Evolutionary conservation across 2,329 filamentous ascomycete species (phyloP).

Genomic region (Ophiostoma perfectum): DNA sequence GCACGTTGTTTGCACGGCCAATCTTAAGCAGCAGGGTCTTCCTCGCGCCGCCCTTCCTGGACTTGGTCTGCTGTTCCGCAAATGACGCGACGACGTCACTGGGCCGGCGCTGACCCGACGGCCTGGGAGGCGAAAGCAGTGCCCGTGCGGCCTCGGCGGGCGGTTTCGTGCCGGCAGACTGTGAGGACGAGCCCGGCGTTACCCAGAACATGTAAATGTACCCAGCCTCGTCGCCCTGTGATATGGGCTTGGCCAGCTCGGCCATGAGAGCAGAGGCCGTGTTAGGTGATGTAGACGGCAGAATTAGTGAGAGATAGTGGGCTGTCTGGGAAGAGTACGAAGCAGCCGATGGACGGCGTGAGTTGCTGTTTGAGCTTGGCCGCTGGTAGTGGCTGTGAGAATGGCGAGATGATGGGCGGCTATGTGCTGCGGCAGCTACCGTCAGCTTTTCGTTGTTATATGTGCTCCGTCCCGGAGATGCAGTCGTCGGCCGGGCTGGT

Average conservation of each 20-base stretch:
- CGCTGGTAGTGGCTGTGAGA: background rate
- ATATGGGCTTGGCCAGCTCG: conserved; percentile 72
- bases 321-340: conserved; percentile 34
- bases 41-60: background rate
- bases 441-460: background rate
- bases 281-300: conserved; percentile 58
- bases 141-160: conserved; percentile 55
- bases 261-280: conserved; percentile 65
- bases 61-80: conserved; percentile 32
- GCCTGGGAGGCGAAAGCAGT: conserved; percentile 48
- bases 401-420: conserved; percentile 11
- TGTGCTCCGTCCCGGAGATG: background rate
- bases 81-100: conserved; percentile 53
- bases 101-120: conserved; percentile 40
- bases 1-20: conserved; percentile 71
- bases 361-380: conserved; percentile 16
- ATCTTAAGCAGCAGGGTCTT: conserved; percentile 52
- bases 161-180: conserved; percentile 48
- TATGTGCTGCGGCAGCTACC: background rate
- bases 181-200: conserved; percentile 58
- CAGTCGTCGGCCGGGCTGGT: background rate
- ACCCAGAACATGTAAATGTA: conserved; percentile 99
- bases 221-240: conserved; percentile 69
- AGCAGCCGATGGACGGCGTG: conserved; percentile 28
- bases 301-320: conserved; percentile 63